Evolutionary conservation across 2,329 filamentous ascomycete species (phyloP).

Genomic region (Fusarium sp.): DNA sequence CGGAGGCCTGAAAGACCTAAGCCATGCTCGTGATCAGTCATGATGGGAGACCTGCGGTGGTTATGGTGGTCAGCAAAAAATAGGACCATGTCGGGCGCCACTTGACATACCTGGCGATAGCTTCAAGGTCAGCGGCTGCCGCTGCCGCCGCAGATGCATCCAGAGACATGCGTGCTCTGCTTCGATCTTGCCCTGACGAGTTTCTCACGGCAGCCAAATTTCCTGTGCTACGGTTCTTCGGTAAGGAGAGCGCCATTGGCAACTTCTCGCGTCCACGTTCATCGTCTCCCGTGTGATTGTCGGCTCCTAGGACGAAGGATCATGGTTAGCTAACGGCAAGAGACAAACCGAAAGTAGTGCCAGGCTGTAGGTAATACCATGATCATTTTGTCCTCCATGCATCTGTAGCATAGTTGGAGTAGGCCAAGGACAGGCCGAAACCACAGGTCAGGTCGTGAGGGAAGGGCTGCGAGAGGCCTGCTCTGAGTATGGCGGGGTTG

Average conservation of each 20-base stretch:
- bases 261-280: constrained; percentile 62
- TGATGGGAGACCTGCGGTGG: constrained; percentile 77
- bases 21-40: constrained; percentile 89
- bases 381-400: constrained; percentile 59
- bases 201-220: constrained; percentile 67
- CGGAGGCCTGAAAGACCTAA: constrained; percentile 87
- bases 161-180: constrained; percentile 79
- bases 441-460: constrained; percentile 35
- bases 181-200: constrained; percentile 63
- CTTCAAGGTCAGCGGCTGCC: constrained; percentile 72
- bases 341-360: constrained; percentile 15
- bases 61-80: constrained; percentile 48
- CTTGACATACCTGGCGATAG: constrained; percentile 75
- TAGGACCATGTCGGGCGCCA: constrained; percentile 33
- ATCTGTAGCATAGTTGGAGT: constrained; percentile 60
- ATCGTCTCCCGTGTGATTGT: constrained; percentile 52
- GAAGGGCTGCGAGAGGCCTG: constrained; percentile 37
- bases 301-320: constrained; percentile 48
- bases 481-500: constrained; percentile 46
- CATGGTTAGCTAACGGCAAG: constrained; percentile 44
- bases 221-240: constrained; percentile 75
- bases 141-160: constrained; percentile 77
- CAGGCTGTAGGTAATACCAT: constrained; percentile 52
- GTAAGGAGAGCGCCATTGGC: constrained; percentile 64
- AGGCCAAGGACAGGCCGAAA: constrained; percentile 44